Evolutionary conservation across 2,329 filamentous ascomycete species (phyloP).

Genomic region (Penicillium sp.): DNA sequence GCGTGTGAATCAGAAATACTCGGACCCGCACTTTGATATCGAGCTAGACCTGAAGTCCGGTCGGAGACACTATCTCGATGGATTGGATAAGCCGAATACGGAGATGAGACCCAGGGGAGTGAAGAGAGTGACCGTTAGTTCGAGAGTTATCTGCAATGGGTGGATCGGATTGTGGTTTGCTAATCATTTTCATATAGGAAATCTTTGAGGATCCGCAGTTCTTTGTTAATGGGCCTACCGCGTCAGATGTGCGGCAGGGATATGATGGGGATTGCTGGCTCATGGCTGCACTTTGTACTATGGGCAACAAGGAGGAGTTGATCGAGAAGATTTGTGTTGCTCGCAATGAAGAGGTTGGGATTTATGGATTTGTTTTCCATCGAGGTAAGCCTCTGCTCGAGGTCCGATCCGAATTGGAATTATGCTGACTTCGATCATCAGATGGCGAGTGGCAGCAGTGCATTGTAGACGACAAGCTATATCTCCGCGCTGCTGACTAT

Average conservation of each 20-base stretch:
- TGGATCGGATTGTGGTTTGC: not conserved
- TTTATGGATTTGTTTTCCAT: slow-evolving; percentile 83
- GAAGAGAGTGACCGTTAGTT: slow-evolving; percentile 60
- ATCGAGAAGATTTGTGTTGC: slow-evolving; percentile 73
- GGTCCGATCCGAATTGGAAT: not conserved
- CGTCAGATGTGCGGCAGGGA: slow-evolving; percentile 76
- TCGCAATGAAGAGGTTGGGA: slow-evolving; percentile 68
- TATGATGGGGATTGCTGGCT: slow-evolving; percentile 82
- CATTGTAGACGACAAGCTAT: slow-evolving; percentile 88
- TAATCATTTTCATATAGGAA: slow-evolving; percentile 50
- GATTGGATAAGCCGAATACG: slow-evolving; percentile 36
- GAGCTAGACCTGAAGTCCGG: slow-evolving; percentile 68
- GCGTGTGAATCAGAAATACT: slow-evolving; percentile 79
- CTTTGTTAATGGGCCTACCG: slow-evolving; percentile 71
- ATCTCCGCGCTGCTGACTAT: slow-evolving; percentile 76
- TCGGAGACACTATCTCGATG: slow-evolving; percentile 52
- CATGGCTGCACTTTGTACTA: slow-evolving; percentile 73
- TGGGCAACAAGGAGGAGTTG: slow-evolving; percentile 68
- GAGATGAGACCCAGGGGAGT: slow-evolving; percentile 64
- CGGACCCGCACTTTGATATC: slow-evolving; percentile 82
- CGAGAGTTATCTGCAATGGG: not conserved
- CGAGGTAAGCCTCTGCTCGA: slow-evolving; percentile 47
- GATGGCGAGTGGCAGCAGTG: slow-evolving; percentile 90
- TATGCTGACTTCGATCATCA: slow-evolving; percentile 22
- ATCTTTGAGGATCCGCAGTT: slow-evolving; percentile 76